Conservation (phyloP, 2,329 filamentous ascomycete species). For the Exophiala bonariae region DNA sequence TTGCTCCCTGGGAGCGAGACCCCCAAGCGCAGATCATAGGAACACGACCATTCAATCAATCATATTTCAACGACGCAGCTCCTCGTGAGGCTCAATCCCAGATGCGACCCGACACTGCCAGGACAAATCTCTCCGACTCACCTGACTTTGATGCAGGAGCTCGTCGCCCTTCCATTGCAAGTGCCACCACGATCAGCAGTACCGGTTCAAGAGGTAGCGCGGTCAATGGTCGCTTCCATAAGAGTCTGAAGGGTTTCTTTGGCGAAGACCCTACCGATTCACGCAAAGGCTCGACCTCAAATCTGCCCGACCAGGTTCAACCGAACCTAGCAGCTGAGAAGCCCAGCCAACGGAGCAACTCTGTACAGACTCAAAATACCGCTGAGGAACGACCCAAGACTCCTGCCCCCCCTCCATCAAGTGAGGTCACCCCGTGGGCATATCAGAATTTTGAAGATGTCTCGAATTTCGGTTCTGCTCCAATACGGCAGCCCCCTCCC, state of each 20-base stretch:
- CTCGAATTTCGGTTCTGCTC: slow-evolving; percentile 27
- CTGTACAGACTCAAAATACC: slow-evolving; percentile 67
- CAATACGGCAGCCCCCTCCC: slow-evolving; percentile 52
- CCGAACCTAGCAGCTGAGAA: slow-evolving; percentile 58
- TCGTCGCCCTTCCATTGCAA: slow-evolving; percentile 82
- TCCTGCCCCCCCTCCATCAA: slow-evolving; percentile 71
- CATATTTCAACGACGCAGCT: slow-evolving; percentile 22
- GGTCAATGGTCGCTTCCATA: slow-evolving; percentile 67
- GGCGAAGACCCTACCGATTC: slow-evolving; percentile 76
- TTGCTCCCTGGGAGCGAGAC: slow-evolving; percentile 32
- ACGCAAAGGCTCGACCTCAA: slow-evolving; percentile 48
- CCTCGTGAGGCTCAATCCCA: slow-evolving; percentile 58
- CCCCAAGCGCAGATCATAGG: slow-evolving; percentile 26
- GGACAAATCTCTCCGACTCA: slow-evolving; percentile 58
- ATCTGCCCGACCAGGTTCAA: slow-evolving; percentile 55
- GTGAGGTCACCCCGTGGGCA: slow-evolving; percentile 95
- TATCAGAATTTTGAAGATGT: slow-evolving; percentile 77
- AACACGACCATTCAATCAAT: slow-evolving; percentile 24
- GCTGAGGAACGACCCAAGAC: slow-evolving; percentile 43
- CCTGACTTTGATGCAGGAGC: slow-evolving; percentile 67
- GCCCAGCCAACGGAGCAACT: slow-evolving; percentile 70
- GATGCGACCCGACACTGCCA: slow-evolving; percentile 58
- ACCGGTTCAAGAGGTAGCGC: slow-evolving; percentile 75
- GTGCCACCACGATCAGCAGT: slow-evolving; percentile 83
- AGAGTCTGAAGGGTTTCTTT: slow-evolving; percentile 88